Conservation (phyloP, 306 rosid species). For the Quillaja saponaria region DNA sequence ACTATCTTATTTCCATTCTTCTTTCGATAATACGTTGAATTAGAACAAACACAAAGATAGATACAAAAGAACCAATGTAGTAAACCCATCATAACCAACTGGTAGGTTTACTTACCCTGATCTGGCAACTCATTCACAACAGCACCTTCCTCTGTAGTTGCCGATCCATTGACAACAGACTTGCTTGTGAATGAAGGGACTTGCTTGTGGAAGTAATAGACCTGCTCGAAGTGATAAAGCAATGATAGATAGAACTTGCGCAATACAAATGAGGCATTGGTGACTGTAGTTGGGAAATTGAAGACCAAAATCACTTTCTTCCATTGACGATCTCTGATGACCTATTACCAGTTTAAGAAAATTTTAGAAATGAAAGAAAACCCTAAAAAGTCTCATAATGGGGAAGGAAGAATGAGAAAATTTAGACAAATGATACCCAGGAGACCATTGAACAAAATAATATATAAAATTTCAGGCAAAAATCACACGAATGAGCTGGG, state of each 20-base stretch:
- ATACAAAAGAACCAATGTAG: slow-evolving; percentile 22
- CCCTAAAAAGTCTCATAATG: too few species aligned
- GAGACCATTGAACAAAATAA: slow-evolving; percentile 19
- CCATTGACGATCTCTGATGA: slow-evolving; percentile 76
- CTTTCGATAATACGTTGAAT: too few species aligned
- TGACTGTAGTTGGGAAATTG: slow-evolving; percentile 63
- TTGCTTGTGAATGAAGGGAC: slow-evolving; percentile 34
- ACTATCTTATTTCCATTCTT: too few species aligned
- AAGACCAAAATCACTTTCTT: slow-evolving; percentile 63
- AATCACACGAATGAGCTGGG: too few species aligned
- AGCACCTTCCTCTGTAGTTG: slow-evolving; percentile 36
- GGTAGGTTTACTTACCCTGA: slow-evolving; percentile 38
- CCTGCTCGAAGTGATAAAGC: slow-evolving; percentile 90
- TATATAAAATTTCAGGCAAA: too few species aligned
- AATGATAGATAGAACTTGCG: slow-evolving; percentile 68
- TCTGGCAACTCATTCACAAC: slow-evolving; percentile 39
- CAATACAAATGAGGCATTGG: slow-evolving; percentile 72
- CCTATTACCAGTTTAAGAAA: slow-evolving; percentile 48
- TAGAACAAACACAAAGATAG: too few species aligned
- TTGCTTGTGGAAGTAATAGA: slow-evolving; percentile 65
- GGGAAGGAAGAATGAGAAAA: background rate
- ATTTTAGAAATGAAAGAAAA: too few species aligned
- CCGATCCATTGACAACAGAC: slow-evolving; percentile 38
- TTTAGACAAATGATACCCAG: slow-evolving; percentile 18
- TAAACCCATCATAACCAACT: slow-evolving; percentile 12